Evolutionary conservation across 306 rosid genomes (phyloP).

Genomic region (Prunus mongolica): DNA sequence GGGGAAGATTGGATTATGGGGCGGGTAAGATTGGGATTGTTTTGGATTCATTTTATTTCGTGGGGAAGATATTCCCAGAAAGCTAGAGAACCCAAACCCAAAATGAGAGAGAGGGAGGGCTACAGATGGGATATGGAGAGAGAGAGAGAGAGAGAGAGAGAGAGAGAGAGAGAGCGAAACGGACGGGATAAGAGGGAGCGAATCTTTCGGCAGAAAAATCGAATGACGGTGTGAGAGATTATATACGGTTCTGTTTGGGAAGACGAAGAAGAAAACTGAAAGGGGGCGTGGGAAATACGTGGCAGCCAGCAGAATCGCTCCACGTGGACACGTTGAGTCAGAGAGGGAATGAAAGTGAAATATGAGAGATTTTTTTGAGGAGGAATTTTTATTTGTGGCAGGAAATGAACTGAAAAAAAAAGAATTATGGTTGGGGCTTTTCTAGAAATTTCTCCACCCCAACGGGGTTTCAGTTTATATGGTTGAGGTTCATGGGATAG

Average conservation of each 20-base stretch:
- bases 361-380: too few relatives aligned
- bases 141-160: neutral
- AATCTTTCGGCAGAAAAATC: neutral
- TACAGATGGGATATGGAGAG: neutral
- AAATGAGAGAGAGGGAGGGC: neutral
- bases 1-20: neutral
- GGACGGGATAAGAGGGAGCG: neutral
- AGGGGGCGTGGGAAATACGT: neutral
- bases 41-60: neutral
- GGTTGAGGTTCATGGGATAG: too few relatives aligned
- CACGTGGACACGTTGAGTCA: neutral
- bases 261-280: neutral
- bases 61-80: neutral
- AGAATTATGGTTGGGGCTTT: too few relatives aligned
- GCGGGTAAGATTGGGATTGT: neutral
- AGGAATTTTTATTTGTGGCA: too few relatives aligned
- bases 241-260: neutral
- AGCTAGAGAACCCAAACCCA: neutral
- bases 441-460: too few relatives aligned
- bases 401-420: too few relatives aligned
- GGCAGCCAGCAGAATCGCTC: neutral
- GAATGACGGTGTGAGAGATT: neutral
- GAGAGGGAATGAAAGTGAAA: too few relatives aligned
- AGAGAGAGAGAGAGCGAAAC: too few relatives aligned
- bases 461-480: too few relatives aligned